Percentiles rank a stretch among this genome's conserved stretches.
These are phyloP conservation scores for Rosellinia necatrix DNA, from an alignment of 2,329 filamentous ascomycete genomes.

Conservation along the genomic window DNA sequence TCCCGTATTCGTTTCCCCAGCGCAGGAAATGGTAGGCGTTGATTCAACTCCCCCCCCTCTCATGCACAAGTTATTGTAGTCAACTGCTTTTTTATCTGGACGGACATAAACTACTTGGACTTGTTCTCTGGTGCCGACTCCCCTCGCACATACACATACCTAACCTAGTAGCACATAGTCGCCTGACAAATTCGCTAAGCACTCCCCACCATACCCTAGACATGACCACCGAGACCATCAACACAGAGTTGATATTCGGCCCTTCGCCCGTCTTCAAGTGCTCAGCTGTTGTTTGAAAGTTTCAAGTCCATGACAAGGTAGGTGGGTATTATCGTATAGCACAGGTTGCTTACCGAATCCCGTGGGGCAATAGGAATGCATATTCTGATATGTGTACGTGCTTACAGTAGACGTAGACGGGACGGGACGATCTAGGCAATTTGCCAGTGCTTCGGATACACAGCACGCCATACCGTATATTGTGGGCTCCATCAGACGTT, in stretches of 20 bases:
- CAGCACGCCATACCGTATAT: too few relatives aligned
- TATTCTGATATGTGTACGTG: background rate
- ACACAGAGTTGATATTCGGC: too few relatives aligned
- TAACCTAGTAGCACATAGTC: too few relatives aligned
- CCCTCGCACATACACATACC: too few relatives aligned
- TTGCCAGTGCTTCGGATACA: background rate
- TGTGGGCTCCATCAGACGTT: background rate
- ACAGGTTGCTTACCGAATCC: background rate
- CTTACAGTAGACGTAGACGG: background rate
- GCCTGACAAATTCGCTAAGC: background rate
- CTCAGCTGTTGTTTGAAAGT: slow-evolving; percentile 19
- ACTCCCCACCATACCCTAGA: background rate
- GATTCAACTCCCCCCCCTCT: background rate
- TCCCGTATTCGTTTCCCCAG: too few relatives aligned
- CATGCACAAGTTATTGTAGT: slow-evolving; percentile 5
- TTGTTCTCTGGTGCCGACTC: background rate
- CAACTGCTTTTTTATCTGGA: background rate
- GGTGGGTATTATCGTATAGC: background rate
- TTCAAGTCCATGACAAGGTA: slow-evolving; percentile 7
- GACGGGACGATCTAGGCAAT: background rate
- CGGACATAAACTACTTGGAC: background rate
- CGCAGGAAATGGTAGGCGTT: too few relatives aligned
- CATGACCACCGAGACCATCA: background rate
- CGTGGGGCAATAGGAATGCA: background rate
- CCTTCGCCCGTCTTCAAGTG: background rate